A percentile compares a stretch with the other conserved stretches of the same genome.
Evolutionary conservation across 495 filamentous ascomycete species (phyloP).

Genomic region (Penicillium canescens): DNA sequence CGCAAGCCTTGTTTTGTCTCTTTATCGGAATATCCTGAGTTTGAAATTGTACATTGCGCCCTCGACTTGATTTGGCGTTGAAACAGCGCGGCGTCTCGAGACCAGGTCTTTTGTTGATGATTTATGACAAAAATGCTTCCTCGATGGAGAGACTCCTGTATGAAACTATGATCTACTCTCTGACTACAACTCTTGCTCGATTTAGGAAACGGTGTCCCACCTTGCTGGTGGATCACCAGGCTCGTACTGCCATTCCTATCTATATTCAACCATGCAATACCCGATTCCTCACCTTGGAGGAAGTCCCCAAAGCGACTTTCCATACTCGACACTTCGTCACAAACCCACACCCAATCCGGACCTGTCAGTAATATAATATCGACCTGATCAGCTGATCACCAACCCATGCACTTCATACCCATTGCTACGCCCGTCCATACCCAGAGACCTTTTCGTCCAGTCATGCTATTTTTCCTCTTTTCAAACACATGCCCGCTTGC

Average conservation of each 20-base stretch:
- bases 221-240: background rate
- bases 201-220: background rate
- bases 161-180: slow-evolving; percentile 2
- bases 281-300: background rate
- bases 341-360: no score
- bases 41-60: background rate
- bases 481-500: no score
- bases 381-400: no score
- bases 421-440: no score
- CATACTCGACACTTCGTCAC: no score
- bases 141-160: background rate
- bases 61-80: background rate
- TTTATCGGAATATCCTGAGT: background rate
- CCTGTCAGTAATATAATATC: no score
- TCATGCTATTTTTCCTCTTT: no score
- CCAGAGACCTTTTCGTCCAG: no score
- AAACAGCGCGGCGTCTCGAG: background rate
- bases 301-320: background rate
- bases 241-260: background rate
- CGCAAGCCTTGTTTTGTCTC: background rate
- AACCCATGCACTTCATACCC: no score
- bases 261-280: background rate
- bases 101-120: background rate
- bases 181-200: background rate
- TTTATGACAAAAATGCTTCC: slow-evolving; percentile 1